Conservation (phyloP, 495 filamentous ascomycete genomes). For the Opeltia flavorubescens region DNA sequence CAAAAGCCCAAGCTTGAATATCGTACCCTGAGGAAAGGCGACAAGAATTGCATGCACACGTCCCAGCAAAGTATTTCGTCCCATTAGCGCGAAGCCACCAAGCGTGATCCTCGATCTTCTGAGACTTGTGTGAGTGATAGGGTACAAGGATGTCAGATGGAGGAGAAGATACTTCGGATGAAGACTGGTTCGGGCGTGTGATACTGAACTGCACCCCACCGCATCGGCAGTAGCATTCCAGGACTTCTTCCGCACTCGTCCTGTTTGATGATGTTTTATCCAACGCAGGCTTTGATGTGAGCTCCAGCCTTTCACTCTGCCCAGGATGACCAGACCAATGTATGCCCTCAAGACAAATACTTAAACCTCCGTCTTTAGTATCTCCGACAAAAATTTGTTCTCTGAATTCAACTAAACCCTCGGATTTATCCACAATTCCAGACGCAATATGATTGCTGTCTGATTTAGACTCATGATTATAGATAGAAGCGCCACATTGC, state of each 20-base stretch:
- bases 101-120: slow-evolving; percentile 17
- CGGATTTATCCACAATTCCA: slow-evolving; percentile 24
- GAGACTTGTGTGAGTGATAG: slow-evolving; percentile 9
- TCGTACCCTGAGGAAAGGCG: slow-evolving; percentile 31
- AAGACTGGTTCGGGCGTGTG: slow-evolving; percentile 17
- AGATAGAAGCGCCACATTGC: slow-evolving; percentile 54
- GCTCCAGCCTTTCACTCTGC: slow-evolving; percentile 8
- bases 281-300: slow-evolving; percentile 2
- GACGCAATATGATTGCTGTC: slow-evolving; percentile 26
- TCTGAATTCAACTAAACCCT: slow-evolving; percentile 23
- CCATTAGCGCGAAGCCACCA: slow-evolving; percentile 29
- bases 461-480: slow-evolving; percentile 17
- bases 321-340: slow-evolving; percentile 12
- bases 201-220: slow-evolving; percentile 32
- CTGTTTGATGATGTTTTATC: not conserved
- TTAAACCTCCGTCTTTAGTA: slow-evolving; percentile 44
- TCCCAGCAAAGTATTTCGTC: slow-evolving; percentile 25
- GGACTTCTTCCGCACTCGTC: slow-evolving; percentile 3
- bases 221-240: slow-evolving; percentile 34
- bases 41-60: slow-evolving; percentile 40
- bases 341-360: slow-evolving; percentile 10
- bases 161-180: not conserved
- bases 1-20: slow-evolving; percentile 32
- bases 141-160: slow-evolving; percentile 12
- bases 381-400: slow-evolving; percentile 35